These are phyloP conservation scores for Colletotrichum lupini DNA, from an alignment of 2,329 filamentous ascomycete genomes.

Conservation along the genomic window DNA sequence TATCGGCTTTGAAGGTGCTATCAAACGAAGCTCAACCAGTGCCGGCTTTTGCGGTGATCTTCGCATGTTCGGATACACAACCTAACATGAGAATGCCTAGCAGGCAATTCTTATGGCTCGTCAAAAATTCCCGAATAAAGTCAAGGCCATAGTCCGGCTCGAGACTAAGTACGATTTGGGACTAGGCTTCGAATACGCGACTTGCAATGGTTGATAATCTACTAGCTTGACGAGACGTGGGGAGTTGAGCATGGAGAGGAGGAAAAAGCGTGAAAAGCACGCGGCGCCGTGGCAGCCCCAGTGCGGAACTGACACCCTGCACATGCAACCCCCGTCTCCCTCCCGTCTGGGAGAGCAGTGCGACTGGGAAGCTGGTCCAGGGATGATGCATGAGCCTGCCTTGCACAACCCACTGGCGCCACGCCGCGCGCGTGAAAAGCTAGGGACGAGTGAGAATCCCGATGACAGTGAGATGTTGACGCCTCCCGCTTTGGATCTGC, in stretches of 20 bases:
- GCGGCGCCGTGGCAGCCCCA: constrained; percentile 15
- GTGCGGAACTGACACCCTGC: constrained; percentile 22
- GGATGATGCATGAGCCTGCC: constrained; percentile 17
- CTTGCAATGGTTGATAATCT: background rate
- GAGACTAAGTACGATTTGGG: constrained; percentile 27
- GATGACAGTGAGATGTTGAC: constrained; percentile 2
- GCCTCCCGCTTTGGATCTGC: background rate
- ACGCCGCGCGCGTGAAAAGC: background rate
- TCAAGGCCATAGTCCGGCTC: constrained; percentile 44
- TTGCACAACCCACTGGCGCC: constrained; percentile 13
- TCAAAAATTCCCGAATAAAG: constrained; percentile 38
- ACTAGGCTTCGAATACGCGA: constrained; percentile 11
- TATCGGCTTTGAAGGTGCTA: background rate
- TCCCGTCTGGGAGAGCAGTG: constrained; percentile 31
- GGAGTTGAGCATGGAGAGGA: constrained; percentile 17
- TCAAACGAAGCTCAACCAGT: constrained; percentile 1
- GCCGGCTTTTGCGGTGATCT: constrained; percentile 1
- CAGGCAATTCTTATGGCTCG: constrained; percentile 25
- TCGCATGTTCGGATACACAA: background rate
- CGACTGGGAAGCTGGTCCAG: constrained; percentile 12
- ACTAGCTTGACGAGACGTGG: constrained; percentile 3
- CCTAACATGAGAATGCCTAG: background rate
- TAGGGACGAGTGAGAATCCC: background rate
- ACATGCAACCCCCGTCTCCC: constrained; percentile 26
- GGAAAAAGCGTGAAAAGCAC: constrained; percentile 20